These are phyloP conservation scores for Hemisphaericaspora xylanilytica DNA, from an alignment of 1,139 yeast genomes.

Conservation along the genomic window DNA sequence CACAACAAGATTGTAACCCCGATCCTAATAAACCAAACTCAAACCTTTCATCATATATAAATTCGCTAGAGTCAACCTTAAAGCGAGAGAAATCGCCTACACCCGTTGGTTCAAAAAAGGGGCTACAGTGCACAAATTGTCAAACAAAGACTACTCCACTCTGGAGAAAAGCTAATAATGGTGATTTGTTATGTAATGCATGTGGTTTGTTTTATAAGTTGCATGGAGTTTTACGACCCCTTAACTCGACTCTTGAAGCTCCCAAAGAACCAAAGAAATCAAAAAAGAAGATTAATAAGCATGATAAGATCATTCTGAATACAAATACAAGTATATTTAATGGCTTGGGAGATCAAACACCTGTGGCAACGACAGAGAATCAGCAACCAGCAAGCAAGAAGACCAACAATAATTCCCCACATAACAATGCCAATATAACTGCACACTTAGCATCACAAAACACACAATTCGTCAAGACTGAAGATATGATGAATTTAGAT, in stretches of 20 bases:
- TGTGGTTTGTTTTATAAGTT: constrained; percentile 48
- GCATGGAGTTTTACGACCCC: constrained; percentile 46
- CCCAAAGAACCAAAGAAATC: constrained; percentile 10
- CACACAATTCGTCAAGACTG: not conserved
- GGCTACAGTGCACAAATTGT: constrained; percentile 44
- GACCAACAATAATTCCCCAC: not conserved
- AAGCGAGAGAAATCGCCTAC: constrained; percentile 16
- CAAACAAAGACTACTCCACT: constrained; percentile 47
- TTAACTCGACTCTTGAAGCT: constrained; percentile 19
- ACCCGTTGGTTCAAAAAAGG: constrained; percentile 18
- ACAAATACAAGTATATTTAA: constrained; percentile 26
- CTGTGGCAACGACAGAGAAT: not conserved
- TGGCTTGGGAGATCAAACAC: constrained; percentile 14
- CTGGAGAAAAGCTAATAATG: constrained; percentile 46
- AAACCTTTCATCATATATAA: constrained; percentile 37
- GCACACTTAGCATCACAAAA: not conserved
- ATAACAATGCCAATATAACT: constrained; percentile 5
- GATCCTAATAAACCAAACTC: not conserved
- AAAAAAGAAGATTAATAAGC: constrained; percentile 9
- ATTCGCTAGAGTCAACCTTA: constrained; percentile 38
- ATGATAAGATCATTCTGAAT: constrained; percentile 24
- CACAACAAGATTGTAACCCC: constrained; percentile 36
- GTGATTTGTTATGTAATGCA: constrained; percentile 47
- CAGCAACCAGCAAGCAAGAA: not conserved
- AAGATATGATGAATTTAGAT: constrained; percentile 15